These are phyloP conservation scores for Trifolium repens DNA, from an alignment of 306 rosid species.

Conservation along the genomic window DNA sequence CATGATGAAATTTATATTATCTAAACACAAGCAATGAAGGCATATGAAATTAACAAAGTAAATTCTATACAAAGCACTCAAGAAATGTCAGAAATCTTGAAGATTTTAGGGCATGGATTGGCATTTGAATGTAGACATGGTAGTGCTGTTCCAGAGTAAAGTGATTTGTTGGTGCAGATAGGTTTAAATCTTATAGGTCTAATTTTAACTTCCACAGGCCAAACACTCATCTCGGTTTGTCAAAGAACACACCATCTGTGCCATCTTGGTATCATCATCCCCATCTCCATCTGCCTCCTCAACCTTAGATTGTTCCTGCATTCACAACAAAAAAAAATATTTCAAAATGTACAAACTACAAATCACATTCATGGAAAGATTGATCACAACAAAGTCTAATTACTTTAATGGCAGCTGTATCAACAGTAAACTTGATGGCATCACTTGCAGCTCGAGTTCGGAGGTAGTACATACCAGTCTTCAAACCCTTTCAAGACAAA, in stretches of 20 bases:
- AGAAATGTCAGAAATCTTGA: neutral
- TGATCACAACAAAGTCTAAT: neutral
- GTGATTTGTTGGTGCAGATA: neutral
- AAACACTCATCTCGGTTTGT: conserved; percentile 81
- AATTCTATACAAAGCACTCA: conserved; percentile 43
- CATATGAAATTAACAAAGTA: conserved; percentile 21
- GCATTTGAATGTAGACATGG: no score
- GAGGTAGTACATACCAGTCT: conserved; percentile 93
- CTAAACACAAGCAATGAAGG: neutral
- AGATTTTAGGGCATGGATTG: neutral
- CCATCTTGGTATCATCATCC: conserved; percentile 67
- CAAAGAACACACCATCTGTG: conserved; percentile 88
- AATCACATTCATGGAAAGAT: neutral
- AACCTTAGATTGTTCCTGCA: conserved; percentile 56
- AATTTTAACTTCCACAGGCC: conserved; percentile 79
- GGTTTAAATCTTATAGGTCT: conserved; percentile 13
- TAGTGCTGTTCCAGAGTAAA: neutral
- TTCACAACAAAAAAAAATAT: conserved; percentile 7
- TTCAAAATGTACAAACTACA: conserved; percentile 11
- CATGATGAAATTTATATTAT: neutral
- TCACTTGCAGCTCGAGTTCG: conserved; percentile 84
- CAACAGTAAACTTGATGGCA: conserved; percentile 92
- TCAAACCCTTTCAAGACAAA: conserved; percentile 63
- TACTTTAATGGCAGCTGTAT: conserved; percentile 67
- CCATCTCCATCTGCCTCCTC: conserved; percentile 39